These are phyloP conservation scores for apple (Malus domestica) DNA, from an alignment of 306 rosid genomes.

Conservation along the genomic window ASM211411v1 NC_041795.1:18093001-18093500, in stretches of 20 bases:
- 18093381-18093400: not conserved
- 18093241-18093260: not conserved
- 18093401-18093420: not conserved
- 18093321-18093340: too few relatives aligned
- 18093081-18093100: conserved; percentile 83
- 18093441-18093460: not conserved
- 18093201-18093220: not conserved
- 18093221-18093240: not conserved
- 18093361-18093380: not conserved
- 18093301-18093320: too few relatives aligned
- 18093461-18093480: not conserved
- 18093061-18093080: conserved; percentile 70
- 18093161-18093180: conserved; percentile 1
- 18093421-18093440: not conserved
- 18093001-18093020: not conserved
- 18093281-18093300: not conserved
- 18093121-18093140: conserved; percentile 85
- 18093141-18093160: conserved; percentile 25
- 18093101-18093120: conserved; percentile 95
- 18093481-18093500: not conserved
- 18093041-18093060: conserved; percentile 56
- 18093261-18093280: not conserved
- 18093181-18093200: not conserved
- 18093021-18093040: conserved; percentile 46
- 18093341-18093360: not conserved